Evolutionary conservation across 2,329 filamentous ascomycete species (phyloP), one percentile per base, ranked within the genome.

Genomic region (Diaporthe vexans): DNA sequence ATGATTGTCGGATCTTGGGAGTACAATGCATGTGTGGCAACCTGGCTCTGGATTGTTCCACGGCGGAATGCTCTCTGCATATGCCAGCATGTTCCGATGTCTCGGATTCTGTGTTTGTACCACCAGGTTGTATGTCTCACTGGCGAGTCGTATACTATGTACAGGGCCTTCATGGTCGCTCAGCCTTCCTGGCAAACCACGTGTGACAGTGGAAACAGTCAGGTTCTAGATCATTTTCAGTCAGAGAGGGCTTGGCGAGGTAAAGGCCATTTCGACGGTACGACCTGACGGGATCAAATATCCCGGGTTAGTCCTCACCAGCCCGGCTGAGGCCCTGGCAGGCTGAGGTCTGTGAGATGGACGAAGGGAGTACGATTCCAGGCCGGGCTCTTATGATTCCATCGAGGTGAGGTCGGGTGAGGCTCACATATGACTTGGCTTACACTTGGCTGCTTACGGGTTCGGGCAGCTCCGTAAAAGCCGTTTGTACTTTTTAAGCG

Each of bases 41-140:
- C 67, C 19, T 51, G 52, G 67, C 33, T 54, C 26, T 37, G 51
- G 54, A n/a, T 51, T 17, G 52, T 40, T 57, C 26, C 58, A 37
- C 51, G 29, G 11, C 57, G 43, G 71, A 6, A 61, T 65, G 57
- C 65, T 29, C 46, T 29, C 35, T 61, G 71, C 63, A 73, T 40
- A 40, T 51, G 46, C n/a, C 57, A 72, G 56, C 24, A 35, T 71
- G 65, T 71, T 73, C 71, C 57, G 57, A 73, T 73, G 58, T 73
- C 68, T 74, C 73, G 68, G 68, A 63, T 68, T 33, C 6, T 59
- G 29, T 59, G 69, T 58, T 43, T 54, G 74, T 71, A 51, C 48
- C 13, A 65, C 71, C 33, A 33, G 71, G 52, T 15, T 40, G 43
- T 19, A 17, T 56, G 58, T 15, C 33, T n/a, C 40, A 58, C 37